A percentile compares a stretch with the other conserved stretches of the same genome.
These are phyloP conservation scores for Ganoderma lingzhi DNA, from an alignment of 1,284 basidiomycete genomes.

Conservation along the genomic window DNA sequence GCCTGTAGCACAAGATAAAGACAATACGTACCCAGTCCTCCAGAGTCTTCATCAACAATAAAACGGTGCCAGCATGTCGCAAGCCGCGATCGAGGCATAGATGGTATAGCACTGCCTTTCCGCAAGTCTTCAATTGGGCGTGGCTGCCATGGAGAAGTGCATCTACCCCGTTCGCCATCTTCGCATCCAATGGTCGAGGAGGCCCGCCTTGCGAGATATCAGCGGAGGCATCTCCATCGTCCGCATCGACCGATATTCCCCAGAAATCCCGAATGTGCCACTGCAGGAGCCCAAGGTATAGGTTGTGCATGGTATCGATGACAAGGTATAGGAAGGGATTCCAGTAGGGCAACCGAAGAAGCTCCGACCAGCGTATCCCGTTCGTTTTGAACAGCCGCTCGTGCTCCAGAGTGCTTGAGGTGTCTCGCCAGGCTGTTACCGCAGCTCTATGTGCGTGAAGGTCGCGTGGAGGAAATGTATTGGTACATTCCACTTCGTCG, in stretches of 20 bases:
- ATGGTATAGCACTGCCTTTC: neutral
- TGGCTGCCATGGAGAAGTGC: neutral
- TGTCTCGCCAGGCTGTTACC: neutral
- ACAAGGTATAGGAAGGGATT: neutral
- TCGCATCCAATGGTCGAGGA: neutral
- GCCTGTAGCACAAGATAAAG: no score
- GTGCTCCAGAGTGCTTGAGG: neutral
- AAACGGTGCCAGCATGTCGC: neutral
- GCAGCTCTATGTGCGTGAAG: neutral
- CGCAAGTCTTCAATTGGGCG: neutral
- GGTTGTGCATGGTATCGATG: neutral
- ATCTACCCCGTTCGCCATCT: neutral
- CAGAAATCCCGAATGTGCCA: neutral
- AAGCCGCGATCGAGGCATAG: neutral
- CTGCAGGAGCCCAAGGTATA: neutral
- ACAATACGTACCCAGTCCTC: neutral
- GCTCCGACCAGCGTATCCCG: neutral
- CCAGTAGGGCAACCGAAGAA: neutral
- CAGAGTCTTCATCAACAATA: neutral
- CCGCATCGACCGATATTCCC: neutral
- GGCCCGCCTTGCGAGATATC: neutral
- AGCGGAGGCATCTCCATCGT: neutral
- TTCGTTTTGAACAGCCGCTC: neutral
- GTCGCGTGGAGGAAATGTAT: neutral
- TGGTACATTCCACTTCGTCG: neutral